Percentiles rank a stretch among this genome's conserved stretches.
These are phyloP conservation scores for Heimioporus sp. DNA, from an alignment of 768 basidiomycete species.

Conservation along the genomic window DNA sequence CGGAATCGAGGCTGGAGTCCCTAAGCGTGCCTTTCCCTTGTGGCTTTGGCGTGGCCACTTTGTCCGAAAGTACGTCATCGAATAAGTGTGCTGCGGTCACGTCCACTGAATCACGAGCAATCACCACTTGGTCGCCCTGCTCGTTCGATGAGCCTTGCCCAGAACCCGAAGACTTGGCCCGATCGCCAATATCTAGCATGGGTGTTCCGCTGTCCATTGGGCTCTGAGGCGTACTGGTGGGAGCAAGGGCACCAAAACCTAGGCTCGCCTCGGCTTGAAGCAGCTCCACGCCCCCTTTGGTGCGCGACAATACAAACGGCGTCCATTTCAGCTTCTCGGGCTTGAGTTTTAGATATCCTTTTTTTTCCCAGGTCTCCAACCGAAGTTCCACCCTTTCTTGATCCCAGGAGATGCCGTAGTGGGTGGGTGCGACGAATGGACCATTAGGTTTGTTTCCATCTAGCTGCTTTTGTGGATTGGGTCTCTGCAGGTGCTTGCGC, in stretches of 20 bases:
- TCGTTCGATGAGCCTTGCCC: constrained; percentile 11
- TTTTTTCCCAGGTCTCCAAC: constrained; percentile 67
- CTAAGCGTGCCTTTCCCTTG: constrained; percentile 15
- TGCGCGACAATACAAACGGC: constrained; percentile 75
- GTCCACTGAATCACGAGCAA: constrained; percentile 6
- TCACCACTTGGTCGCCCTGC: constrained; percentile 10
- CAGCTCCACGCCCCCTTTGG: constrained; percentile 28
- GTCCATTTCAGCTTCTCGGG: constrained; percentile 93
- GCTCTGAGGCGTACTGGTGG: constrained; percentile 12
- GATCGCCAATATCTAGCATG: constrained; percentile 13
- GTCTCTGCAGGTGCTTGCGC: constrained; percentile 59
- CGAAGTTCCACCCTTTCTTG: constrained; percentile 61
- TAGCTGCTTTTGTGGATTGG: constrained; percentile 43
- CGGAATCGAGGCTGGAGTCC: constrained; percentile 13
- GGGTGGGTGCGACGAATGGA: constrained; percentile 59
- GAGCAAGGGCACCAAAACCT: constrained; percentile 10
- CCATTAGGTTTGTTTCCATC: constrained; percentile 41
- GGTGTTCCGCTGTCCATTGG: constrained; percentile 25
- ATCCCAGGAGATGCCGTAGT: constrained; percentile 80
- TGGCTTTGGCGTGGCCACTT: constrained; percentile 17
- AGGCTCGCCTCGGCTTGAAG: constrained; percentile 19
- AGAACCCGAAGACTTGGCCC: constrained; percentile 16
- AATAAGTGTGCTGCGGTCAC: constrained; percentile 31
- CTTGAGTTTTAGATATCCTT: constrained; percentile 72
- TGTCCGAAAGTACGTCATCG: constrained; percentile 25